Evolutionary conservation across 176 grass and related monocot species (phyloP).

Genomic region (Phoenix dactylifera): DNA sequence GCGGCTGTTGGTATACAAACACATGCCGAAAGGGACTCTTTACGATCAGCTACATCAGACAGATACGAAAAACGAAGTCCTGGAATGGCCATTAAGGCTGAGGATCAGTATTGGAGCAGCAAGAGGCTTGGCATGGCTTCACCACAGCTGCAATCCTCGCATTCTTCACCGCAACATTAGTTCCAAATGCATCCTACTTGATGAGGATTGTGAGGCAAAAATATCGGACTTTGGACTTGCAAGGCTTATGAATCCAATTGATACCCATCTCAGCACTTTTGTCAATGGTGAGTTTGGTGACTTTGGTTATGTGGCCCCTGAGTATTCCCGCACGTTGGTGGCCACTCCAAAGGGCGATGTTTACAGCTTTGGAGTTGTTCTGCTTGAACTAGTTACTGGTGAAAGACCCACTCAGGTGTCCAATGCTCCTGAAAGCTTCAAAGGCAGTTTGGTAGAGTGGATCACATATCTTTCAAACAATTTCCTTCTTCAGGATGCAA

Average conservation of each 20-base stretch:
- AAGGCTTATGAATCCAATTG: constrained; percentile 91
- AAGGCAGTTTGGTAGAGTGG: constrained; percentile 91
- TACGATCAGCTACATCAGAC: constrained; percentile 50
- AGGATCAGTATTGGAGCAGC: constrained; percentile 80
- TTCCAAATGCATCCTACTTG: constrained; percentile 87
- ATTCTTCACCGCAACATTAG: constrained; percentile 94
- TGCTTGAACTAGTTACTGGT: constrained; percentile 77
- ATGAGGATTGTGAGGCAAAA: constrained; percentile 71
- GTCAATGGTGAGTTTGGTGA: constrained; percentile 90
- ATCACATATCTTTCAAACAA: constrained; percentile 94
- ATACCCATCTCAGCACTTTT: constrained; percentile 91
- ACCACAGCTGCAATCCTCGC: constrained; percentile 83
- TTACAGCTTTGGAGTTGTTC: constrained; percentile 81
- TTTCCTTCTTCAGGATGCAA: constrained; percentile 63
- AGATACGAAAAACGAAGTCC: constrained; percentile 17
- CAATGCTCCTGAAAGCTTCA: constrained; percentile 78
- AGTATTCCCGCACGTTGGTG: constrained; percentile 77
- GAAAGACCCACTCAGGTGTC: constrained; percentile 57
- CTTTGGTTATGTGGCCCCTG: constrained; percentile 83
- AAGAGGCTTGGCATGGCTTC: constrained; percentile 81
- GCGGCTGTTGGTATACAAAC: constrained; percentile 80
- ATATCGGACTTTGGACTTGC: constrained; percentile 97
- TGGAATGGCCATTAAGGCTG: constrained; percentile 69
- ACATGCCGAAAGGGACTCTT: constrained; percentile 60
- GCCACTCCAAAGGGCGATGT: constrained; percentile 83